Percentiles rank a stretch among this genome's conserved stretches.
These are phyloP conservation scores for Syzygium oleosum DNA, from an alignment of 345 rosid genomes.

Conservation along the genomic window DNA sequence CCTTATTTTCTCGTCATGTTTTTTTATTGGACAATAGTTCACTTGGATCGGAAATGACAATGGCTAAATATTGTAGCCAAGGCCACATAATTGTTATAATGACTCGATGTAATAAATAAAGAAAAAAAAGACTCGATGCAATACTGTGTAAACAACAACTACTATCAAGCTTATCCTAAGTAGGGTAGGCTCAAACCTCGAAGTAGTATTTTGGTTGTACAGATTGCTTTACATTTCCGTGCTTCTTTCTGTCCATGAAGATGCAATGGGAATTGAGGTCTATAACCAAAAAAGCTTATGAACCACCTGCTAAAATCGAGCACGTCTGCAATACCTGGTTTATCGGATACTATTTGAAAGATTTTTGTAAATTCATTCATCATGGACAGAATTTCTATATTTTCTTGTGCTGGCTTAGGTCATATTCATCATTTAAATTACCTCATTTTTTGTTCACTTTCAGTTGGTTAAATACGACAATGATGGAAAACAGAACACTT, in stretches of 20 bases:
- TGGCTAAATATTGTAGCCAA: not conserved
- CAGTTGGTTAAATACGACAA: constrained; percentile 89
- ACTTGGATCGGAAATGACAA: not conserved
- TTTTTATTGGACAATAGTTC: not conserved
- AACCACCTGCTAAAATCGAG: not conserved
- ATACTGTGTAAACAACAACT: not conserved
- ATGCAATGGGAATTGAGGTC: not conserved
- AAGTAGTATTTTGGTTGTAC: not conserved
- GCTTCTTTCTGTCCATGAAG: not conserved
- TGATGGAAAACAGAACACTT: constrained; percentile 73
- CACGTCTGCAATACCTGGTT: not conserved
- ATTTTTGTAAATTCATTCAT: not conserved
- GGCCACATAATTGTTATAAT: not conserved
- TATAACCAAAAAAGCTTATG: not conserved
- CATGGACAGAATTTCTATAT: not conserved
- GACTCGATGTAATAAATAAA: not conserved
- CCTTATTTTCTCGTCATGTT: not conserved
- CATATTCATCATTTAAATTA: not conserved
- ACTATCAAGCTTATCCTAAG: not conserved
- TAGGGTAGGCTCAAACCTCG: not conserved
- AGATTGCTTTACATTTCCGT: not conserved
- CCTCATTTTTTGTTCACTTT: not conserved
- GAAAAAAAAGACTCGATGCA: not conserved
- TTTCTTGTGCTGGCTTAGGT: not conserved
- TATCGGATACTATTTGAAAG: not conserved